phyloP scores from a whole-genome alignment of 2,329 filamentous ascomycete species.

The Pyricularia sp. region DNA sequence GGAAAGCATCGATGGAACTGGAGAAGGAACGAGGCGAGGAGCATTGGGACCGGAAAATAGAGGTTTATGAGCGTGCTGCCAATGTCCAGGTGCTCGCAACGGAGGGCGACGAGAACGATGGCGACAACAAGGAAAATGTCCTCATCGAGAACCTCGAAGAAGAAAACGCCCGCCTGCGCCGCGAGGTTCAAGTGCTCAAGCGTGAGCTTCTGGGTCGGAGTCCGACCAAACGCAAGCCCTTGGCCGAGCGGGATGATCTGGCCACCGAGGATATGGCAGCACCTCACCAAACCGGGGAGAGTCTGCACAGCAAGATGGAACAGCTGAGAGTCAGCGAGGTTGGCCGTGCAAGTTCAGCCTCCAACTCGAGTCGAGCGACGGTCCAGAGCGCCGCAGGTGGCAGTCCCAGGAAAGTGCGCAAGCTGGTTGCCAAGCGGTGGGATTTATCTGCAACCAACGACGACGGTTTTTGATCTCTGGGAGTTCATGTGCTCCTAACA shows the following conservation, averaged over 20 bases:
- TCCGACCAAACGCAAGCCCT: conserved; percentile 45
- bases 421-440: conserved; percentile 34
- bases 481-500: not conserved
- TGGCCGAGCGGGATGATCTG: conserved; percentile 40
- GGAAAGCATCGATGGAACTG: conserved; percentile 64
- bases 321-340: conserved; percentile 31
- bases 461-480: conserved; percentile 20
- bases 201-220: conserved; percentile 52
- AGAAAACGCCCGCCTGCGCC: conserved; percentile 57
- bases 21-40: conserved; percentile 72
- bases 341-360: conserved; percentile 6
- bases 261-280: conserved; percentile 6
- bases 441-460: conserved; percentile 25
- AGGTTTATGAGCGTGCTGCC: conserved; percentile 35
- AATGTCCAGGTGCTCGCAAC: conserved; percentile 1
- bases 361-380: conserved; percentile 10
- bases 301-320: conserved; percentile 35
- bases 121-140: conserved; percentile 47
- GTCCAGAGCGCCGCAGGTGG: conserved; percentile 16
- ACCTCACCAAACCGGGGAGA: conserved; percentile 13
- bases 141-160: conserved; percentile 51
- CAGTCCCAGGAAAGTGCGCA: conserved; percentile 42
- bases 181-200: conserved; percentile 50
- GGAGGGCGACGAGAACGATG: conserved; percentile 16
- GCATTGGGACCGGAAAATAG: conserved; percentile 74